Conservation (phyloP, 1,284 basidiomycete species). For the Calocybe gambosa region DNA sequence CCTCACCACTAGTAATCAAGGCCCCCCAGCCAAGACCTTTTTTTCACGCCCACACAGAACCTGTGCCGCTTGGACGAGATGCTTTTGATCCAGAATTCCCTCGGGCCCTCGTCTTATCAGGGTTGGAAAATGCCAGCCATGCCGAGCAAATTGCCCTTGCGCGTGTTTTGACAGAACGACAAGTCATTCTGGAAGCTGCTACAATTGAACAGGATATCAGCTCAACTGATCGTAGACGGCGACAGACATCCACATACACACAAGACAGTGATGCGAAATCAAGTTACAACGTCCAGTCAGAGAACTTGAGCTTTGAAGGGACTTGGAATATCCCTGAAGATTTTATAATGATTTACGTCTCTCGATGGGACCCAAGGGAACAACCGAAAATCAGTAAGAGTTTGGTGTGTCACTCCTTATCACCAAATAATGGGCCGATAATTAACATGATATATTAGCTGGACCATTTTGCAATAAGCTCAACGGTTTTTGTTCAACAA, state of each 20-base stretch:
- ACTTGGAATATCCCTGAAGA: conserved; percentile 58
- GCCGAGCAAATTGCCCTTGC: conserved; percentile 56
- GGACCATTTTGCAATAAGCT: conserved; percentile 73
- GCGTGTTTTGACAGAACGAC: conserved; percentile 45
- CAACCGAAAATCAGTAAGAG: conserved; percentile 57
- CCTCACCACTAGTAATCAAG: conserved; percentile 1
- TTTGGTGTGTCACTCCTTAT: conserved; percentile 40
- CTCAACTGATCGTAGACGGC: background rate
- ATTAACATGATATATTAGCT: conserved; percentile 38
- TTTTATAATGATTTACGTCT: conserved; percentile 70
- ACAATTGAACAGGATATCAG: background rate
- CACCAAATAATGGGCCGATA: background rate
- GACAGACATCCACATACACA: conserved; percentile 1
- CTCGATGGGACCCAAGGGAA: conserved; percentile 53
- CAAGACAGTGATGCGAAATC: background rate
- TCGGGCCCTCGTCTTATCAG: conserved; percentile 60
- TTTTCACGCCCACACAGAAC: conserved; percentile 27
- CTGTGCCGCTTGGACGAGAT: conserved; percentile 17
- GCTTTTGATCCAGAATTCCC: conserved; percentile 35
- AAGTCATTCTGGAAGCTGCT: conserved; percentile 41
- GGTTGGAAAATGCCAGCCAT: conserved; percentile 54
- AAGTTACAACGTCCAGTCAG: background rate
- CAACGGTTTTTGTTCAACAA: conserved; percentile 43
- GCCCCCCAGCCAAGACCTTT: conserved; percentile 18
- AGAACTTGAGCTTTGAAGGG: conserved; percentile 29